A percentile compares a stretch with the other conserved stretches of the same genome.
phyloP scores from a whole-genome alignment of 306 rosid genomes.

The Prunus kanzakura region DNA sequence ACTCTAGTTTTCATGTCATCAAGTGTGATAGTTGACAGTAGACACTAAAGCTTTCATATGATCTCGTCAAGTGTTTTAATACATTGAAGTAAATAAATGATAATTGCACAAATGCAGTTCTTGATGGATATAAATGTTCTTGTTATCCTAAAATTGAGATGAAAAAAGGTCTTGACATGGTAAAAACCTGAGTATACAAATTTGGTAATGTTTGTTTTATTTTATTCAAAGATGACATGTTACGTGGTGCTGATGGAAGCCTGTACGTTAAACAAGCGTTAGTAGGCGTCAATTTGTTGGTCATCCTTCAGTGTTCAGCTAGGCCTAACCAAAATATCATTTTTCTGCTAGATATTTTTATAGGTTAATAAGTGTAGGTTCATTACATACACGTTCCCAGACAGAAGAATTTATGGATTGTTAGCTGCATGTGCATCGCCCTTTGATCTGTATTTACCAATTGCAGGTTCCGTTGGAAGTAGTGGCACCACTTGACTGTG shows the following conservation, averaged over 20 bases:
- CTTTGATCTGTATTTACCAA: conserved; percentile 22
- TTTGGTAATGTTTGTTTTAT: neutral
- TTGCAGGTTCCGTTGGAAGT: conserved; percentile 57
- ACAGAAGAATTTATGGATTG: neutral
- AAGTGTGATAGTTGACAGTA: neutral
- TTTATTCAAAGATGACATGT: neutral
- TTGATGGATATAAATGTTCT: neutral
- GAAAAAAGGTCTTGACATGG: neutral
- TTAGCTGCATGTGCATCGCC: neutral
- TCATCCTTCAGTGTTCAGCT: neutral
- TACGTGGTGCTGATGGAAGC: neutral
- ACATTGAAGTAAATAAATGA: neutral
- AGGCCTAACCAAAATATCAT: neutral
- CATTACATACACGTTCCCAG: neutral
- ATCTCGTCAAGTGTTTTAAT: neutral
- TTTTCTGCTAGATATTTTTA: neutral
- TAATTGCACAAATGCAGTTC: neutral
- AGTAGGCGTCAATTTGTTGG: neutral
- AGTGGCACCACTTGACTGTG: conserved; percentile 44
- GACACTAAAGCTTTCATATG: neutral
- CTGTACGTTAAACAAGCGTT: neutral
- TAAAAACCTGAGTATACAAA: neutral
- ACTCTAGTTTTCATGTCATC: neutral
- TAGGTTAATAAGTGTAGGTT: neutral
- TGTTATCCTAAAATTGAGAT: neutral